A percentile compares a stretch with the other conserved stretches of the same genome.
Evolutionary conservation across 495 filamentous ascomycete genomes (phyloP).

Genomic region (Recurvomyces mirabilis): DNA sequence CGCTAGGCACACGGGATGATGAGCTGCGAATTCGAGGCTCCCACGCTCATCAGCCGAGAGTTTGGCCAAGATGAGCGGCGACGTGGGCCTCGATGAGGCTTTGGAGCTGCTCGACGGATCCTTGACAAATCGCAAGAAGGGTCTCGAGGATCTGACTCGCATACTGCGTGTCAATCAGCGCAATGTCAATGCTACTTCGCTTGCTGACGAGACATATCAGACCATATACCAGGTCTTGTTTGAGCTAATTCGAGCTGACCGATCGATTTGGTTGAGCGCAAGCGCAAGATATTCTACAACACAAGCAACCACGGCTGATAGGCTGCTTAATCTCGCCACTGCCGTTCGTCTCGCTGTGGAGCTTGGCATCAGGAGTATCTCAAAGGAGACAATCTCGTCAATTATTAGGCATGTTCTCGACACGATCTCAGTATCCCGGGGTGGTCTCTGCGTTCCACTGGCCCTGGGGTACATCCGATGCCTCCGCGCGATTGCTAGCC

Average conservation of each 20-base stretch:
- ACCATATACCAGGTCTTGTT: conserved; percentile 76
- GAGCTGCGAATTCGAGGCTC: too few species aligned
- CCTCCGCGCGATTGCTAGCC: conserved; percentile 55
- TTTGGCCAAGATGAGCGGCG: conserved; percentile 18
- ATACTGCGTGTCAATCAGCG: conserved; percentile 51
- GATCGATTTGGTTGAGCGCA: conserved; percentile 48
- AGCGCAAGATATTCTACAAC: conserved; percentile 38
- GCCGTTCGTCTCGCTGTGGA: conserved; percentile 61
- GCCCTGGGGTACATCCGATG: conserved; percentile 68
- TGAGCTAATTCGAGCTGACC: conserved; percentile 52
- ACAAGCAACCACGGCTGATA: conserved; percentile 37
- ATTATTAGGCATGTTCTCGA: conserved; percentile 74
- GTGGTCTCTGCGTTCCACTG: conserved; percentile 59
- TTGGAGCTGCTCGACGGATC: conserved; percentile 13
- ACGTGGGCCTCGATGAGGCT: conserved; percentile 13
- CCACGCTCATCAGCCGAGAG: too few species aligned
- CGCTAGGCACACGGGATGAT: too few species aligned
- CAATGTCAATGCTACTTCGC: conserved; percentile 39
- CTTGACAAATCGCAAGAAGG: conserved; percentile 22
- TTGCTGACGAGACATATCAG: conserved; percentile 70
- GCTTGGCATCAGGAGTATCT: conserved; percentile 54
- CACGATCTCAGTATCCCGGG: conserved; percentile 50
- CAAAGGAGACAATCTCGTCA: conserved; percentile 62
- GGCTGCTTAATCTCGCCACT: conserved; percentile 60
- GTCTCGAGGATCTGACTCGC: conserved; percentile 46